Evolutionary conservation across 495 filamentous ascomycete species (phyloP).

Genomic region (Penicillium malachiteum): DNA sequence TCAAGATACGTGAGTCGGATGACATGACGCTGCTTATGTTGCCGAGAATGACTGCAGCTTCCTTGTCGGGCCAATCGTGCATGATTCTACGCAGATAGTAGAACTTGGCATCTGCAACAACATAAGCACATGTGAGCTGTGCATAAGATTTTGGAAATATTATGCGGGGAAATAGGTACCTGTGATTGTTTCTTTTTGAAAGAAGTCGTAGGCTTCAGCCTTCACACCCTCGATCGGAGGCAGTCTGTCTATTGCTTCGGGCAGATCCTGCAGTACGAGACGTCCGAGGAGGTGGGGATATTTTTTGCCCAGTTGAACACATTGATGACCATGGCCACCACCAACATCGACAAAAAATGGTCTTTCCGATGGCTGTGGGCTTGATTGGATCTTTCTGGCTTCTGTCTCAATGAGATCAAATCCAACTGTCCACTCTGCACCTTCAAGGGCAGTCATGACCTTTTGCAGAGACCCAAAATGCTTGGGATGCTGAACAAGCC

Average conservation of each 20-base stretch:
- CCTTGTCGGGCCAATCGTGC: slow-evolving; percentile 39
- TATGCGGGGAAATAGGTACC: slow-evolving; percentile 13
- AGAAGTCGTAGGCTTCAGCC: slow-evolving; percentile 49
- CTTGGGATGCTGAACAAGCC: slow-evolving; percentile 38
- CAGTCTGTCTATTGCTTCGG: slow-evolving; percentile 37
- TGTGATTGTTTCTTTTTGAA: slow-evolving; percentile 46
- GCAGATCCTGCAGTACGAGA: slow-evolving; percentile 56
- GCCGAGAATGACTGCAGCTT: slow-evolving; percentile 31
- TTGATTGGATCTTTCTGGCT: slow-evolving; percentile 8
- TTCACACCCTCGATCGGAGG: slow-evolving; percentile 45
- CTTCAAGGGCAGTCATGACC: slow-evolving; percentile 34
- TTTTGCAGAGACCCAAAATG: slow-evolving; percentile 34
- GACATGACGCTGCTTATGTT: slow-evolving; percentile 34
- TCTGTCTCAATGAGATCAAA: slow-evolving; percentile 25
- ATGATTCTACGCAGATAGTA: slow-evolving; percentile 45
- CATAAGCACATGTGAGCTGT: not conserved
- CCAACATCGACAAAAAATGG: slow-evolving; percentile 54
- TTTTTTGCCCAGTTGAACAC: slow-evolving; percentile 40
- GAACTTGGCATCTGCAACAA: slow-evolving; percentile 31
- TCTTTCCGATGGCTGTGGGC: slow-evolving; percentile 11
- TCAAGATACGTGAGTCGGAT: slow-evolving; percentile 35
- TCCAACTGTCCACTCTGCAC: slow-evolving; percentile 34
- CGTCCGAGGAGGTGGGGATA: slow-evolving; percentile 40
- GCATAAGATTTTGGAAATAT: not conserved
- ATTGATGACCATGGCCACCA: slow-evolving; percentile 55